Evolutionary conservation across 306 rosid species (phyloP), one percentile per base, ranked within the genome.

Genomic region (barrel medic (Medicago truncatula)): DNA sequence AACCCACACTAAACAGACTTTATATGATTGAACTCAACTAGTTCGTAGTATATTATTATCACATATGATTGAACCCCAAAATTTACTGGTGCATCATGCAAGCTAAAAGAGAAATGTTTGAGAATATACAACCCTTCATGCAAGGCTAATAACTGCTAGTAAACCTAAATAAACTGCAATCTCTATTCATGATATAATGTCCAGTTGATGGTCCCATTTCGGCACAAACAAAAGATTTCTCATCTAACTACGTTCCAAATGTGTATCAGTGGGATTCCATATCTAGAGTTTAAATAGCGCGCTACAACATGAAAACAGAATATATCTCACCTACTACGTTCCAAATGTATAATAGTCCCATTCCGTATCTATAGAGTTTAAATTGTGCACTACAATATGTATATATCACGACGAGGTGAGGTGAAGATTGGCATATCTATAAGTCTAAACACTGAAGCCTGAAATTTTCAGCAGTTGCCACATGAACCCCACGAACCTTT

Each of bases 271-370:
- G 15, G 71, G 38, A 34, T 34, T 34, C 76, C 15, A 17, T 47
- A 83, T 59, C 72, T 50, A 50, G 14, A 47, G 76, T 77, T 68
- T 64, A 38, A 49, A 66, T 59, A 40, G 36, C 14, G 56, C 74
- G 20, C 17, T 13, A 13, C 53, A 23, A 44, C 12, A 67, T 20
- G 17, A 14, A 21, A 34, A 34, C 38, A 34, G 5, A 34, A 3
- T 67, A 75, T 56, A 79, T 67, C 47, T 58, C 62, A 59, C 38
- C 38, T 77, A 43, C 71, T 17, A 56, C 61, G 78, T 46, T 72
- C 10, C 72, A 79, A 61, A 34, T 34, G 38, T 13, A 61, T 71
- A 60, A 34, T 17, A 71, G 67, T 70, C 18, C 59, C 38, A 5
- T 34, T 34, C 76, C 15, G 17, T 47, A 83, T 59, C 72, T 50